These are phyloP conservation scores for Caloboletus inedulis DNA, from an alignment of 1,284 basidiomycete genomes.

Conservation along the genomic window DNA sequence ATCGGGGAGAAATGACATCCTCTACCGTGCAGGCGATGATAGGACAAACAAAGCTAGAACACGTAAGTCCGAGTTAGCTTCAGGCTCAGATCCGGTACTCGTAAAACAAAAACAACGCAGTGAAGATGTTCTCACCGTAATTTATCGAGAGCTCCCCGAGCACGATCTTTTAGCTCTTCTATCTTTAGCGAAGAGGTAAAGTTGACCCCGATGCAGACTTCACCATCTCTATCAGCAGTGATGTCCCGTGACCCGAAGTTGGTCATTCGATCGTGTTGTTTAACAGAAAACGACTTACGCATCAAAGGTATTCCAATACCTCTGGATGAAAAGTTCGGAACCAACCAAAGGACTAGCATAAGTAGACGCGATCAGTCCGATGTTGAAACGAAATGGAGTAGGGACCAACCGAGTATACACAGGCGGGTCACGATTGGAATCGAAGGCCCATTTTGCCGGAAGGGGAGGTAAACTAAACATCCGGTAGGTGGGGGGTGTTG, in stretches of 20 bases:
- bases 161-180: constrained; percentile 11
- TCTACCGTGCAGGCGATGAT: constrained; percentile 21
- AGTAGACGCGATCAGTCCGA: neutral
- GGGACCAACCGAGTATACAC: too few species aligned
- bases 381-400: too few species aligned
- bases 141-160: constrained; percentile 19
- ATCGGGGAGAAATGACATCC: constrained; percentile 11
- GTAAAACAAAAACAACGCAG: neutral
- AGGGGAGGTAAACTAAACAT: too few species aligned
- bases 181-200: constrained; percentile 11
- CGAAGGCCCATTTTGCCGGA: too few species aligned
- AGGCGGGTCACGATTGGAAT: too few species aligned
- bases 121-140: constrained; percentile 14
- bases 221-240: constrained; percentile 7
- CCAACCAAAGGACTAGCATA: constrained; percentile 15
- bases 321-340: constrained; percentile 20
- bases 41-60: constrained; percentile 20
- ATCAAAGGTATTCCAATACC: constrained; percentile 13
- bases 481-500: too few species aligned
- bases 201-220: constrained; percentile 17
- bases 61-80: neutral
- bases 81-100: neutral
- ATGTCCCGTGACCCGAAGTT: neutral
- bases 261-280: neutral
- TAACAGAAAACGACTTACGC: constrained; percentile 8